Percentiles rank a stretch among this genome's conserved stretches.
Evolutionary conservation across 257 asterid genomes (phyloP).

Genomic region (Nicotiana sylvestris): DNA sequence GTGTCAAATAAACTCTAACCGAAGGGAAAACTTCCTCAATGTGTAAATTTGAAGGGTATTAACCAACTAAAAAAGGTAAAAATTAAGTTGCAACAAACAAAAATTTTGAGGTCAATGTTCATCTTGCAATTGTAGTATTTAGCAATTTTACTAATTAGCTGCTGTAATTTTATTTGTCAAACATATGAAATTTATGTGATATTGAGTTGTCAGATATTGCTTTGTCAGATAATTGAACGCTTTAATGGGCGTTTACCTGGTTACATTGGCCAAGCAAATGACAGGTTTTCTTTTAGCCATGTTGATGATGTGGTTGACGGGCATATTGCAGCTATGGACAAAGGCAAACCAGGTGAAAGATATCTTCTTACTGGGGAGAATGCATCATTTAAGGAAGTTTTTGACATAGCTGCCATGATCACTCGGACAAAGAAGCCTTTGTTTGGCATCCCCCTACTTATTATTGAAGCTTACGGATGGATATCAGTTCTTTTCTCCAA

Average conservation of each 20-base stretch:
- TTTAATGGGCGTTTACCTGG: constrained; percentile 84
- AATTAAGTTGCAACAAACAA: background rate
- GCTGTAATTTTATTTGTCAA: background rate
- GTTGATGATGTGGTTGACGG: constrained; percentile 90
- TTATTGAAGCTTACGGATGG: constrained; percentile 61
- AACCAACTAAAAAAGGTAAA: background rate
- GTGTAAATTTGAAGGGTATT: background rate
- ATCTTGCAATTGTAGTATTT: background rate
- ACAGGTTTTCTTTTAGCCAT: constrained; percentile 64
- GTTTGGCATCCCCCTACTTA: constrained; percentile 53
- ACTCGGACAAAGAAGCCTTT: constrained; percentile 64
- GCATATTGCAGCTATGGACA: constrained; percentile 68
- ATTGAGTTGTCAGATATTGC: constrained; percentile 11
- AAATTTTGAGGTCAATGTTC: background rate
- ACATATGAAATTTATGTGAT: background rate
- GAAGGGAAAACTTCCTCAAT: background rate
- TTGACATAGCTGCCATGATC: constrained; percentile 66
- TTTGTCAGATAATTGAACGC: constrained; percentile 71
- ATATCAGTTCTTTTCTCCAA: constrained; percentile 57
- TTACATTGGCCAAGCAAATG: constrained; percentile 63
- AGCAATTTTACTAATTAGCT: background rate
- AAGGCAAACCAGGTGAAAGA: constrained; percentile 71
- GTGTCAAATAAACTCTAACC: background rate
- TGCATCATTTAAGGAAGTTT: constrained; percentile 77
- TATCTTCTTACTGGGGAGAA: constrained; percentile 94